Base-by-base conservation (phyloP, 2,329 filamentous ascomycete genomes). In the Chlorencoelia australis region DNA sequence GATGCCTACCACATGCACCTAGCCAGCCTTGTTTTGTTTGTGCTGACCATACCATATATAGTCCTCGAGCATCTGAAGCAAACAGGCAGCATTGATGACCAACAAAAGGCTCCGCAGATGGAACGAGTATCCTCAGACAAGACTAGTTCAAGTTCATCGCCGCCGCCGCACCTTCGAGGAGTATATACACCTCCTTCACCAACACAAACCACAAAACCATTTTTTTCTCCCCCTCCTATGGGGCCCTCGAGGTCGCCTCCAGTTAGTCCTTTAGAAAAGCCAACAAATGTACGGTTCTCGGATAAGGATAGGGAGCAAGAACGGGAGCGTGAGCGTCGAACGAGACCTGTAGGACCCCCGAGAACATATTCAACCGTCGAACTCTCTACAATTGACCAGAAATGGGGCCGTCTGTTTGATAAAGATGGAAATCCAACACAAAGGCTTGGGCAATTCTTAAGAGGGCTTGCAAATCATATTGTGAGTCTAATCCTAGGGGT, bases 321-420 rank as follows among this genome's bases (percentile, higher is more conserved):
- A n/a, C n/a, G n/a, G n/a, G n/a, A n/a, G n/a, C n/a, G n/a, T n/a
- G n/a, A n/a, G n/a, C n/a, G n/a, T n/a, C 30, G 30, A 4, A 20
- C 20, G 15, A 18, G 30, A 19, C 13, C 7, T 19, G 30, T 15
- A 25, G 28, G 34, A 11, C 22, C 38, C 8, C 13, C 28, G 15
- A 40, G 51, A 15, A 51, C 48, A 41, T 53, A 41, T 31, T 54
- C 53, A 6, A 50, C 39, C 2, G 50, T 60, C 20, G 72, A 75
- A 41, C 55, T 68, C 42, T 77, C 71, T 1, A 71, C 72, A 2
- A 58, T 82, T 18, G 82, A 88, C 54, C 73, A 71, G 53, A 78
- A 79, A 53, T 94, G 86, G 86, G 81, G 83, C 5, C 67, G 66
- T 7, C 58, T 94, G 3, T 93, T 93, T 53, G 75, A 82, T 30